Evolutionary conservation across 768 basidiomycete species (phyloP), one percentile per base, ranked within the genome.

Genomic region (Pisolithus sp.): DNA sequence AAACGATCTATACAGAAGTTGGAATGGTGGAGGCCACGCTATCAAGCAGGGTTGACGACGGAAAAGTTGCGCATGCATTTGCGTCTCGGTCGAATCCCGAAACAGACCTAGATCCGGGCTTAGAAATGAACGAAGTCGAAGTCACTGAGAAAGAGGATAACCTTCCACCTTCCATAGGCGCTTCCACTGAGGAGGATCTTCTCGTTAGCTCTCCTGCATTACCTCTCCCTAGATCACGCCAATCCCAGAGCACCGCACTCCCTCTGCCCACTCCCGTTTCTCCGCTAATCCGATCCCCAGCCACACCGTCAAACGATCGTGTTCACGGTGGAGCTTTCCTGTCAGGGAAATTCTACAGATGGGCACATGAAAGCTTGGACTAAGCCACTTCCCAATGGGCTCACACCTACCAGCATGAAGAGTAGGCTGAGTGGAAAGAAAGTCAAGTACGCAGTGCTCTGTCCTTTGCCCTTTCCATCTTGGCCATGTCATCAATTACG

Each of bases 221-320:
- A 10, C 30, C 30, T 7, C 8, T 5, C 5, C 34, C 13, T 34
- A 15, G 1, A 34, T 13, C 34, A 15, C 13, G 17, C 5, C 42
- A 12, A 23, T 26, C 23, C 9, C 42, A 21, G 39, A 46, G 20
- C 51, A 30, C 47, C 7, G 46, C 46, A 9, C 20, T 62, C 37
- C 50, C 57, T 62, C 17, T 18, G 17, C 28, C 28, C n/a, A 34
- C 38, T 10, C 7, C 15, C 5, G n/a, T 31, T 31, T 51, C 57
- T 47, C 36, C 45, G 8, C 50, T 44, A 10, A 59, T 72, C 40
- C 59, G 72, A 10, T 61, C 70, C 13, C 62, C 83, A 45, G 83
- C 84, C 58, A 85, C 84, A n/a, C 83, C 85, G 12, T 85, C 85
- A 4, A 80, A 85, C 55, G 78, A 77, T 57, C 76, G 72, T 62